These are phyloP conservation scores for Metschnikowia lunata DNA, from an alignment of 805 yeast species.

Conservation along the genomic window DNA sequence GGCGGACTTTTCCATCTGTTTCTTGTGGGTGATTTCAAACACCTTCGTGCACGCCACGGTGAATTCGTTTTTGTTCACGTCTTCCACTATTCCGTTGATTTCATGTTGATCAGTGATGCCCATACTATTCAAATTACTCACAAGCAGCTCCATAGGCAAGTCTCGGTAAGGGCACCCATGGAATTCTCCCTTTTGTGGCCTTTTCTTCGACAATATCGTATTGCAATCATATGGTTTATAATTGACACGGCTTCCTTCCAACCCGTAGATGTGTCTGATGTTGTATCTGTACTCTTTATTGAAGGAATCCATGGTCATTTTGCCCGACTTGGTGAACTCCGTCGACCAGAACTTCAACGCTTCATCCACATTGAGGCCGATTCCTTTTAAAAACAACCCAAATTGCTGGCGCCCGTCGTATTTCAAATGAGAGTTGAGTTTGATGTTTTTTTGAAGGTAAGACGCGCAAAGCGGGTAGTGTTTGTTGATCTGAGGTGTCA, in stretches of 20 bases:
- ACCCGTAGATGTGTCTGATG: constrained; percentile 84
- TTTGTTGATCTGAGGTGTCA: constrained; percentile 46
- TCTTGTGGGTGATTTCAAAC: constrained; percentile 65
- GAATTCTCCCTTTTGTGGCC: constrained; percentile 61
- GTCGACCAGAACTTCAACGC: constrained; percentile 80
- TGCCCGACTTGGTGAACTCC: constrained; percentile 55
- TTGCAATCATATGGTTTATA: constrained; percentile 85
- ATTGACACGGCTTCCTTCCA: constrained; percentile 84
- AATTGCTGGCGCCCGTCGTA: constrained; percentile 84
- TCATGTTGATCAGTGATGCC: constrained; percentile 59
- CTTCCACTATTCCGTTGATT: constrained; percentile 59
- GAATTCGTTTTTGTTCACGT: constrained; percentile 64
- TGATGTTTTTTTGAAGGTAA: constrained; percentile 59
- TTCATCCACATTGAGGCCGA: constrained; percentile 84
- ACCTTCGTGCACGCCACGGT: constrained; percentile 88
- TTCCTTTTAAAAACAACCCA: constrained; percentile 79
- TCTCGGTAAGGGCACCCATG: constrained; percentile 96
- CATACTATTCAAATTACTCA: constrained; percentile 52
- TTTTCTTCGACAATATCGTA: constrained; percentile 66
- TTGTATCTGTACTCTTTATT: constrained; percentile 86
- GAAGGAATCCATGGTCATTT: constrained; percentile 65
- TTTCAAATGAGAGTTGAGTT: constrained; percentile 64
- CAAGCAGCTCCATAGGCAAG: constrained; percentile 59
- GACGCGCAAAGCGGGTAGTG: constrained; percentile 83
- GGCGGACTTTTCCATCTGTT: constrained; percentile 36